Base-by-base conservation (phyloP, 495 filamentous ascomycete genomes). In the Aspergillus sparsus region DNA sequence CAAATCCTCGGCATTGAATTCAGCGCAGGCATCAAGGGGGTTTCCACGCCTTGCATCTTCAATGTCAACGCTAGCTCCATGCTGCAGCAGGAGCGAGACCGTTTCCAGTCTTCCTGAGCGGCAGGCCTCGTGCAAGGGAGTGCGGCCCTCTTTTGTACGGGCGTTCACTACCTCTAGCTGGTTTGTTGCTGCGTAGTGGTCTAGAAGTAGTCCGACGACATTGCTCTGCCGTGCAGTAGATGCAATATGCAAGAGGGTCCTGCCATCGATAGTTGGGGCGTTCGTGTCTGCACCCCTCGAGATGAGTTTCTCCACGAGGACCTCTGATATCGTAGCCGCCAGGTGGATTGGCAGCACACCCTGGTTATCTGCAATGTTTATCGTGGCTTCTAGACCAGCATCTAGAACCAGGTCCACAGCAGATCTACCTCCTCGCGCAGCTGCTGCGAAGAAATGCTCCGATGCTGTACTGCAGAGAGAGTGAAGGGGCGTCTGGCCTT, bases 181-280 rank as follows among this genome's bases (percentile, higher is more conserved):
- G 21, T 15, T 49, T 4, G 18, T 60, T 1, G 57, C 47, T 9
- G 37, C 12, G 37, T 67, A 65, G 31, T 64, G 53, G 12, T 70
- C 64, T 5, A 80, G 61, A 4, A 82, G 60, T 13, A 77, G 44
- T 0, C 70, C 78, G 7, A 81, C 59, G 7, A 68, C 62, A 51
- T 78, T 78, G 41, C 62, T 69, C 52, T 75, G 64, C 6, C 71
- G 62, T 32, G 73, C 68, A 37, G 60, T 54, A 4, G 73, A 65
- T 7, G 76, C 77, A 18, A 78, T 62, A 56, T 81, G 79, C 4
- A 81, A 63, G 15, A 72, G 52, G 9, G 71, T 78, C 13, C 66
- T 56, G 1, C 70, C 66, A 12, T 76, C 64, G 15, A 67, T 57
- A 0, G 77, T 76, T 6, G 21, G 31, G 11, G 39, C 41, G 8